Base-by-base conservation (phyloP, 2,329 filamentous ascomycete species). In the Bisporella sp. region DNA sequence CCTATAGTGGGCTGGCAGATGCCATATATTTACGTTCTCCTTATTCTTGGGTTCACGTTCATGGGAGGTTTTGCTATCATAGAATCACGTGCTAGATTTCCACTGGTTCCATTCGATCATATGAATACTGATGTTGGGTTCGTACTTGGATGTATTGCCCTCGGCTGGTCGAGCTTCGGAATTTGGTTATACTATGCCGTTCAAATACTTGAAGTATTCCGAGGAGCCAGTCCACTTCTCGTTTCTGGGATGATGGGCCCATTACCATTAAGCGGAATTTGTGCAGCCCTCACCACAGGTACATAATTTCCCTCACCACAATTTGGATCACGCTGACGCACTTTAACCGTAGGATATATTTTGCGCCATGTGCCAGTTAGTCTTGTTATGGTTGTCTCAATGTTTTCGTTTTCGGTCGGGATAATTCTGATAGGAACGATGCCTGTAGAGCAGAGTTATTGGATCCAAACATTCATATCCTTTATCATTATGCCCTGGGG, bases 381-480 rank as follows among this genome's bases (percentile, higher is more conserved):
- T 11, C 54, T 63, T 31, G 63, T 71, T 4, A 71, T 72, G 62
- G 57, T 69, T 43, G 56, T 66, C 30, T 48, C 60, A 13, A 54
- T 64, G 55, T 29, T 51, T 28, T 67, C 68, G 0, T 76, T 75
- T 59, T 65, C 68, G 6, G 51, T 68, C 6, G 73, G 73, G 5
- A 66, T 61, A 9, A 54, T 61, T 4, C 47, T 63, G 12, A 44
- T 61, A 4, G 57, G 57, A 6, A 60, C 58, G 0, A 45, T 45
- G 6, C 61, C 61, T 1, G 48, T 60, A 4, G 21, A 50, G 3
- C 60, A 63, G 33, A 74, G 68, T 0, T 87, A 86, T 66, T 87
- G 84, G 84, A 71, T 69, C 13, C 77, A 84, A 54, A 71, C 75
- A 0, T 87, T 87, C 59, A 71, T 82, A 7, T 72, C 72, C 3